phyloP scores from a whole-genome alignment of 2,329 filamentous ascomycete species.

The Huntiella bhutanensis region DNA sequence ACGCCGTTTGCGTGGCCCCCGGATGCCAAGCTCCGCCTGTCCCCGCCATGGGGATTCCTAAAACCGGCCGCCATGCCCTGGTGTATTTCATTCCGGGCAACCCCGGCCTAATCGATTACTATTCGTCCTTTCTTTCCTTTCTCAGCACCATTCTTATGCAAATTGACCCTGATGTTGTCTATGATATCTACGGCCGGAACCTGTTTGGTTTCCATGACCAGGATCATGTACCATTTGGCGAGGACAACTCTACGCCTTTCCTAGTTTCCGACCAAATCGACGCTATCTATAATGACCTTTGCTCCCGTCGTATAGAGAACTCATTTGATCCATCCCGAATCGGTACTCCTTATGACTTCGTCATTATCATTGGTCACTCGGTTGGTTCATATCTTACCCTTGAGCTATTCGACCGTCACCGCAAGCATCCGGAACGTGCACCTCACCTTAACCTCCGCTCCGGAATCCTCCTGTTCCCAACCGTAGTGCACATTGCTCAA shows the following conservation, averaged over 20 bases:
- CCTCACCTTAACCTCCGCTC: slow-evolving; percentile 25
- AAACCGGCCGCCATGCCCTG: slow-evolving; percentile 23
- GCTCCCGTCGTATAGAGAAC: slow-evolving; percentile 16
- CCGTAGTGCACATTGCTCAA: slow-evolving; percentile 49
- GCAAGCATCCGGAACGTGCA: slow-evolving; percentile 19
- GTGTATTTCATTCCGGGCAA: slow-evolving; percentile 62
- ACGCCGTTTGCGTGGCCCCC: slow-evolving; percentile 10
- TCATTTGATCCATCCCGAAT: slow-evolving; percentile 15
- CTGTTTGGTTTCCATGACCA: slow-evolving; percentile 38
- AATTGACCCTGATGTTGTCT: slow-evolving; percentile 20
- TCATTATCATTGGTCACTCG: slow-evolving; percentile 55
- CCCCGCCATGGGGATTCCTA: slow-evolving; percentile 15
- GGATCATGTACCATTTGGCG: slow-evolving; percentile 28
- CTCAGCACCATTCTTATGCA: slow-evolving; percentile 34
- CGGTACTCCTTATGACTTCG: slow-evolving; percentile 29
- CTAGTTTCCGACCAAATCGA: slow-evolving; percentile 35
- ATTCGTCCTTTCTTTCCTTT: slow-evolving; percentile 43
- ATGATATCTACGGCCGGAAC: slow-evolving; percentile 39
- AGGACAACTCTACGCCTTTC: slow-evolving; percentile 24
- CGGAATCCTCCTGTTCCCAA: slow-evolving; percentile 54
- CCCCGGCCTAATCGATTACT: slow-evolving; percentile 58
- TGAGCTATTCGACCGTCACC: slow-evolving; percentile 43
- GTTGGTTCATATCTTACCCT: slow-evolving; percentile 55
- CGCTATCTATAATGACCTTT: slow-evolving; percentile 22
- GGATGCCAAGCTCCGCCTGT: slow-evolving; percentile 12